Conservation (phyloP, 2,329 filamentous ascomycete species). For the Sclerotinia borealis region DNA sequence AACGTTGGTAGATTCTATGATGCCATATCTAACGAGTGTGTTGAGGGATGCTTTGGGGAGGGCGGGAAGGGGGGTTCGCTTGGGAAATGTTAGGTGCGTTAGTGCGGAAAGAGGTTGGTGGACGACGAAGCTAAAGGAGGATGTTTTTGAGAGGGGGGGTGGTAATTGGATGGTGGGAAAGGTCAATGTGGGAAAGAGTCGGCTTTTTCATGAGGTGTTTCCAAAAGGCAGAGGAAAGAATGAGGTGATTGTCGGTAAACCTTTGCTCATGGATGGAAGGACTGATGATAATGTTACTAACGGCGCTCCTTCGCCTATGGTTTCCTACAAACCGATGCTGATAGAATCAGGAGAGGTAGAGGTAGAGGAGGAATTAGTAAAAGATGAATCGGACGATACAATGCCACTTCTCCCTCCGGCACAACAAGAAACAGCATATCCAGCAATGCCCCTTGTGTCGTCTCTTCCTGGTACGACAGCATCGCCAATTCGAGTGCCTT, state of each 20-base stretch:
- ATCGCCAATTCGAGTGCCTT: constrained; percentile 88
- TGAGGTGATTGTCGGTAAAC: constrained; percentile 5
- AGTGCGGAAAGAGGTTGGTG: constrained; percentile 86
- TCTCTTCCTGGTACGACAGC: constrained; percentile 88
- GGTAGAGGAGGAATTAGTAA: constrained; percentile 11
- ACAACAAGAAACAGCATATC: constrained; percentile 67
- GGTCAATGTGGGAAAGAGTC: constrained; percentile 95
- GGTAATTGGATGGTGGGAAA: constrained; percentile 97
- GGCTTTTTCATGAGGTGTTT: constrained; percentile 84
- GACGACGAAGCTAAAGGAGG: constrained; percentile 79
- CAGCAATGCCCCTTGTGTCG: constrained; percentile 80
- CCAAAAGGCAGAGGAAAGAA: constrained; percentile 53
- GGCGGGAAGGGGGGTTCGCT: constrained; percentile 60
- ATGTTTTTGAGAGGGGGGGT: constrained; percentile 77
- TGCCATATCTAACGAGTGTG: constrained; percentile 76
- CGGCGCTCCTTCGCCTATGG: neutral
- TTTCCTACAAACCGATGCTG: neutral
- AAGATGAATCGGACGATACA: constrained; percentile 19
- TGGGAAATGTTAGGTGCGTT: constrained; percentile 83
- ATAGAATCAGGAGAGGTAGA: constrained; percentile 17
- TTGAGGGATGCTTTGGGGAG: constrained; percentile 70
- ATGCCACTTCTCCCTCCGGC: constrained; percentile 66
- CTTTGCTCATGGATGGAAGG: neutral
- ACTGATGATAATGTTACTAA: neutral
- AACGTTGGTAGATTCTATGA: constrained; percentile 74